Percentiles rank a stretch among this genome's conserved stretches.
Conservation (phyloP, 1,139 yeast genomes). For the Yarrowia galli region DNA sequence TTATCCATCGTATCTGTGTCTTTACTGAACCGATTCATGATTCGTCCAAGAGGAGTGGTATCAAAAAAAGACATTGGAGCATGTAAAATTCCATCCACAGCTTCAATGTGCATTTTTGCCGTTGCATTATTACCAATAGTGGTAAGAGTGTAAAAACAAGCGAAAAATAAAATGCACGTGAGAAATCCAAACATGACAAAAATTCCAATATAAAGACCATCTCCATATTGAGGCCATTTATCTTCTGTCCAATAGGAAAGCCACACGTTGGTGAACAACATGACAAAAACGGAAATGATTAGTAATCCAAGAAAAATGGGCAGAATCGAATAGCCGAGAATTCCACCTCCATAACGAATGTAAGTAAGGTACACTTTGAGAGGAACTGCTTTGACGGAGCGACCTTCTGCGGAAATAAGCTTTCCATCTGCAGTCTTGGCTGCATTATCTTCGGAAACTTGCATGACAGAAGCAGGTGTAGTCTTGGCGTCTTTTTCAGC, state of each 20-base stretch:
- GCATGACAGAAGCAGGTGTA: constrained; percentile 45
- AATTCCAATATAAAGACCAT: constrained; percentile 74
- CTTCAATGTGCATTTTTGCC: constrained; percentile 53
- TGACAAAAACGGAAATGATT: constrained; percentile 62
- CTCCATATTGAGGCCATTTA: constrained; percentile 55
- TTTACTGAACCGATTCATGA: constrained; percentile 76
- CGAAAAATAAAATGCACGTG: constrained; percentile 52
- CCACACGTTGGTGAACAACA: constrained; percentile 79
- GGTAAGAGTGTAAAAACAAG: constrained; percentile 59
- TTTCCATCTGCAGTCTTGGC: constrained; percentile 43
- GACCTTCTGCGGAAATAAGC: constrained; percentile 58
- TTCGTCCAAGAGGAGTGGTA: constrained; percentile 73
- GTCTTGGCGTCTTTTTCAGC: constrained; percentile 42
- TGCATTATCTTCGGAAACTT: constrained; percentile 42
- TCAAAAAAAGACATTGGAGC: constrained; percentile 78
- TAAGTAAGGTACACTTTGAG: constrained; percentile 59
- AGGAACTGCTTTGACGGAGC: constrained; percentile 59
- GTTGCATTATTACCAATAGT: constrained; percentile 58
- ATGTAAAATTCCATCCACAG: constrained; percentile 68
- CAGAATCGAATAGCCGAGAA: constrained; percentile 53
- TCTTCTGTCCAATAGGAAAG: constrained; percentile 79
- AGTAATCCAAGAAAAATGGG: constrained; percentile 55
- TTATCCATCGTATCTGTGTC: constrained; percentile 87
- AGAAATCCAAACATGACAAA: constrained; percentile 62
- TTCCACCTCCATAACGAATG: constrained; percentile 65